Base-by-base conservation (phyloP, 2,329 filamentous ascomycete species). In the Ophiostoma ips region DNA sequence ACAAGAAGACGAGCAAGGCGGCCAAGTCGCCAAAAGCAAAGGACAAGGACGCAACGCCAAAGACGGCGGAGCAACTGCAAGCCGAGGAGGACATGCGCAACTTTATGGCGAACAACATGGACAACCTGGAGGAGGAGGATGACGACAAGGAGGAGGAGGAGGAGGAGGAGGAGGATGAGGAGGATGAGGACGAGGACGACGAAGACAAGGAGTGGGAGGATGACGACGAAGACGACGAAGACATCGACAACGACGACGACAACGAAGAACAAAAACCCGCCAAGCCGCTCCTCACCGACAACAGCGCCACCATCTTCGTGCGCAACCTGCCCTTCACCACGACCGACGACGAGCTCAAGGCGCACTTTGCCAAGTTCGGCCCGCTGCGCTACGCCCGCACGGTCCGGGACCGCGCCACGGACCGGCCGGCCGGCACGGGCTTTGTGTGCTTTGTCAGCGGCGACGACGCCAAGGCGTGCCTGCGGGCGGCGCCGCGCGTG, bases 311-410 rank as follows among this genome's bases (percentile, higher is more conserved):
- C 0, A 66, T 96, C 13, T 98, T 98, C 67, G 76, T 98, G 58
- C 87, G 92, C 57, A 98, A 98, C 62, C 71, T 98, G 12, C 90
- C 94, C 1, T 98, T 94, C 65, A 88, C 84, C 2, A 81, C 81
- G 40, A 84, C 84, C 16, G 89, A 98, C 59, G 83, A 88, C 48
- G 75, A 79, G 46, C 76, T 98, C 41, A 84, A 89, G 61, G 74
- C 81, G 47, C 90, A 95, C 63, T 98, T 98, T 61, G 71, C 71
- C n/a, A 73, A 83, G 59, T 96, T 98, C 60, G 94, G 92, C 24
- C 76, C 75, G n/a, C 71, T 95, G 36, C 79, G 89, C 35, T 98
- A 96, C 63, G 92, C 90, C 5, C 78, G 94, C 56, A 82, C 95
- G 10, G 94, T 98, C 35, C 77, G 94, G 62, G 90, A 98, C 62